Evolutionary conservation across 2,329 filamentous ascomycete genomes (phyloP).

Genomic region (Lomentospora prolificans): DNA sequence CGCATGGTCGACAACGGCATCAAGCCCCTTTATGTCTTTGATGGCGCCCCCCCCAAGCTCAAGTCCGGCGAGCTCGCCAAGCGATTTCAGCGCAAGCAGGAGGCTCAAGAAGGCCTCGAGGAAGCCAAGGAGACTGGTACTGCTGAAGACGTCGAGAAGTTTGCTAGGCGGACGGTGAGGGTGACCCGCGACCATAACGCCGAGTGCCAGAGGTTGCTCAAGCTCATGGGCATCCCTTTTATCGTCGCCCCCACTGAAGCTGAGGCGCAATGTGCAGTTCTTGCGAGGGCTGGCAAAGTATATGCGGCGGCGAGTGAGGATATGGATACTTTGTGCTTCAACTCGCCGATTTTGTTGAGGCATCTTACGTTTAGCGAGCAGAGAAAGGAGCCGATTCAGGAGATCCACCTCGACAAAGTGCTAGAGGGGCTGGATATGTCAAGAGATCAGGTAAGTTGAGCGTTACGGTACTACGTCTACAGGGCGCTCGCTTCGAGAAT

Average conservation of each 20-base stretch:
- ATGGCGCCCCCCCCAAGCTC: conserved; percentile 90
- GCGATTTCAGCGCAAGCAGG: conserved; percentile 88
- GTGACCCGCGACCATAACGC: conserved; percentile 96
- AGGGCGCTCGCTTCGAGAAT: too few species aligned
- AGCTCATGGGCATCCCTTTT: conserved; percentile 92
- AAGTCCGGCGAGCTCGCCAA: conserved; percentile 96
- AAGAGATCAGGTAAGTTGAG: conserved; percentile 57
- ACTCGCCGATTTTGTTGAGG: conserved; percentile 79
- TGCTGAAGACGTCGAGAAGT: conserved; percentile 95
- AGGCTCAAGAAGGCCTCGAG: conserved; percentile 80
- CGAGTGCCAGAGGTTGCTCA: conserved; percentile 83
- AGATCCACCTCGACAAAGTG: conserved; percentile 81
- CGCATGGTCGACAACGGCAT: conserved; percentile 98
- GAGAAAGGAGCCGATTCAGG: conserved; percentile 93
- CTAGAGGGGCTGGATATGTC: conserved; percentile 85
- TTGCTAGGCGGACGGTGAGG: conserved; percentile 81
- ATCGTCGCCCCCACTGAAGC: conserved; percentile 94
- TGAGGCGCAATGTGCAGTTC: conserved; percentile 87
- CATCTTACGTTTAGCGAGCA: conserved; percentile 97
- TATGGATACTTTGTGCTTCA: conserved; percentile 97
- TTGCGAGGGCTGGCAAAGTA: conserved; percentile 87
- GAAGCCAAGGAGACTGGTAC: conserved; percentile 97
- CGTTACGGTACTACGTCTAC: too few species aligned
- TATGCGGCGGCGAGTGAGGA: conserved; percentile 96
- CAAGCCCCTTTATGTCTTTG: conserved; percentile 96